Base-by-base conservation (phyloP, 176 grass and related monocot species). In the Canna indica region DNA sequence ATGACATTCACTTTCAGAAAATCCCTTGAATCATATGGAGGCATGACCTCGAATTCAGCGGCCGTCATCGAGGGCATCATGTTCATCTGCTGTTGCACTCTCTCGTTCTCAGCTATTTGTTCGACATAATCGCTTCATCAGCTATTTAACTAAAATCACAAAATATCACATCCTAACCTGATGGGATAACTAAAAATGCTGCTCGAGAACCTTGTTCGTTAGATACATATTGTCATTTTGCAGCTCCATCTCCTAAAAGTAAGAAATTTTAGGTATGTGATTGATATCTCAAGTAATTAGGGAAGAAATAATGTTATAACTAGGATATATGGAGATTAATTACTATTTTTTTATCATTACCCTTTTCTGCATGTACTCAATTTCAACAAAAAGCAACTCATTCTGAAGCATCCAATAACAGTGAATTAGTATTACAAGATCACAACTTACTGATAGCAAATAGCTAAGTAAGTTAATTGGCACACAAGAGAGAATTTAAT, bases 1-100 rank as follows among this genome's bases (percentile, higher is more conserved):
- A 92, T 78, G 44, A 92, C 78, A 75, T 88, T 88, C 58, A 87
- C 90, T 71, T 89, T 84, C 59, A 97, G 72, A 77, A 92, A 80
- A 83, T 82, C 89, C 50, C 80, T 82, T 45, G 86, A 79, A 69
- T 96, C 93, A 17, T 79, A 91, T 17, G 82, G 76, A 36, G 79
- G 53, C 50, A 86, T 76, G 48, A 71, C 46, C 62, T 92, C 86
- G 42, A 80, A 92, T 65, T 87, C 88, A 36, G 48, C 83, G 13
- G 81, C 84, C 76, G 79, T 0, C 65, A 67, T 83, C 77, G 82
- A 0, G 46, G 76, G 64, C 12, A 33, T 80, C 82, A 92, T 72
- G 76, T 81, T 89, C 56, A 85, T 87, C 52, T 83, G 74, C 27
- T 90, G 87, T 75, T 90, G 86, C 12, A 75, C 78, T 72, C 79